Evolutionary conservation across 2,329 filamentous ascomycete species (phyloP), one percentile per base, ranked within the genome.

Genomic region (Monilinia aucupariae): DNA sequence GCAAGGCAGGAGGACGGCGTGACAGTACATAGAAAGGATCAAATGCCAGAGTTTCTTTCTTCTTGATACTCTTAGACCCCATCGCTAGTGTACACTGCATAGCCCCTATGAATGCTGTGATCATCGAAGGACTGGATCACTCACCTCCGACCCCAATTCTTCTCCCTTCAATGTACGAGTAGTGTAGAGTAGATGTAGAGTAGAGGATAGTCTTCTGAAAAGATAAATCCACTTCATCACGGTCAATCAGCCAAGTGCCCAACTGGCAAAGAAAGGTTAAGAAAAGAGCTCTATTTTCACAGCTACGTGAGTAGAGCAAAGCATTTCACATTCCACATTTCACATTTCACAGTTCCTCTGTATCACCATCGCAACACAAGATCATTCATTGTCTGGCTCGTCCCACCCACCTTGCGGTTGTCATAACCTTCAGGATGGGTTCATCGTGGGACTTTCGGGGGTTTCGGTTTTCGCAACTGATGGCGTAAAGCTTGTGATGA

Each of bases 401-500:
- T 43, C 34, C 52, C 52, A 43, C 37, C 8, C n/a, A 17, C 52
- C 52, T 55, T 25, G 39, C 45, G 53, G 53, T 17, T 27, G 9
- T 27, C 12, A 7, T 27, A 25, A 22, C 15, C 1, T n/a, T n/a
- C 39, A 8, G 32, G 17, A 32, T n/a, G n/a, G n/a, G n/a, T 43
- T 43, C 4, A 30, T 55, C 9, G 52, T 55, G 1, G 25, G 43
- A n/a, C 15, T 27, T 30, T 30, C 10, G 25, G 34, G n/a, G n/a
- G n/a, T n/a, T n/a, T n/a, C n/a, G 8, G 37, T 13, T 30, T 30
- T 30, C 17, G 37, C 25, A 15, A 27, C 25, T 13, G n/a, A n/a
- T n/a, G n/a, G 20, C 5, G n/a, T 25, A 59, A 43, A 20, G 47
- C 58, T 52, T 51, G 58, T 53, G 58, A 52, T 52, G 58, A 52